Percentiles rank a stretch among this genome's conserved stretches.
These are phyloP conservation scores for Chalciporus pseudorubinellus DNA, from an alignment of 768 basidiomycete genomes.

Conservation along the genomic window DNA sequence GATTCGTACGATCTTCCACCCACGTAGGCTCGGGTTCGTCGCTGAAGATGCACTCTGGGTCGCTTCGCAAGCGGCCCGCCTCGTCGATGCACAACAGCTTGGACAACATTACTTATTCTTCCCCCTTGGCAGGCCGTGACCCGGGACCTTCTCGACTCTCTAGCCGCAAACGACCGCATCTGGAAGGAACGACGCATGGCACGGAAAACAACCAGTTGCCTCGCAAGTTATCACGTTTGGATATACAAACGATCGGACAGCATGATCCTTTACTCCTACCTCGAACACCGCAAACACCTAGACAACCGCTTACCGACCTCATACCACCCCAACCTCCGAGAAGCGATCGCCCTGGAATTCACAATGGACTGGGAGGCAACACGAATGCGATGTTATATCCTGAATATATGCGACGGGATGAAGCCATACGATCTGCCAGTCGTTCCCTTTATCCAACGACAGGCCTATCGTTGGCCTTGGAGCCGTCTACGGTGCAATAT, in stretches of 20 bases:
- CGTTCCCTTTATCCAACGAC: background rate
- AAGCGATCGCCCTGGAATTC: background rate
- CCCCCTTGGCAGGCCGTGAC: slow-evolving; percentile 10
- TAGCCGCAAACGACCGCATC: slow-evolving; percentile 13
- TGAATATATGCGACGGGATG: slow-evolving; percentile 11
- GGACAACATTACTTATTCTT: background rate
- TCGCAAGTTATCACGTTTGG: slow-evolving; percentile 13
- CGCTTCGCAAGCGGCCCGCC: slow-evolving; percentile 4
- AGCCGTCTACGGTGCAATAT: background rate
- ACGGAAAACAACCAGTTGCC: background rate
- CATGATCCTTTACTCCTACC: background rate
- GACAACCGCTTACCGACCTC: slow-evolving; percentile 22
- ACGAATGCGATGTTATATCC: background rate
- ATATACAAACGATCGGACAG: background rate
- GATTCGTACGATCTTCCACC: slow-evolving; percentile 1
- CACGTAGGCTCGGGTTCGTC: slow-evolving; percentile 2
- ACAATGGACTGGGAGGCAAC: background rate
- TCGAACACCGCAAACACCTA: slow-evolving; percentile 14
- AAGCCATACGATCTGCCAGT: background rate
- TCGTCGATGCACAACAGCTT: background rate
- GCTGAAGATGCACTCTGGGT: background rate
- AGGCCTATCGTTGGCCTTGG: too few species aligned
- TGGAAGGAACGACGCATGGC: slow-evolving; percentile 4
- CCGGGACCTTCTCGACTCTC: background rate
- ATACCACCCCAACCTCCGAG: background rate